Conservation (phyloP, 345 rosid genomes). For the Eucalyptus brandiana region DNA sequence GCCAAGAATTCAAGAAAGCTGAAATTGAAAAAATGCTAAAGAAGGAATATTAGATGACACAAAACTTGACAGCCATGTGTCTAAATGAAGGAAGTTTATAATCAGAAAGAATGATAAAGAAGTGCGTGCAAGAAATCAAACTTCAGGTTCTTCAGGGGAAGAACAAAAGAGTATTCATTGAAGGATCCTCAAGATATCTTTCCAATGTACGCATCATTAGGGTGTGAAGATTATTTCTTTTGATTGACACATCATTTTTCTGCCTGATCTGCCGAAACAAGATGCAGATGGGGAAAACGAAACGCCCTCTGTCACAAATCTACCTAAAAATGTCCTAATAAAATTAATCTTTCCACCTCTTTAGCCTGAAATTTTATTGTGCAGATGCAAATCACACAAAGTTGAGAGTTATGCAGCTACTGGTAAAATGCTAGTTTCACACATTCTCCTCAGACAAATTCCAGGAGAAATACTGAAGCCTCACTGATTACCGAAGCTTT, state of each 20-base stretch:
- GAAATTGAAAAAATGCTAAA: neutral
- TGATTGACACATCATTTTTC: neutral
- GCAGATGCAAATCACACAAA: neutral
- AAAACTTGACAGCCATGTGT: neutral
- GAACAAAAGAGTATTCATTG: neutral
- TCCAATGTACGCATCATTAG: neutral
- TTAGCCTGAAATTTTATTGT: neutral
- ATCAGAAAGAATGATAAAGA: neutral
- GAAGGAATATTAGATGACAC: neutral
- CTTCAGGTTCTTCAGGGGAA: neutral
- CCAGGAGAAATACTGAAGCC: neutral
- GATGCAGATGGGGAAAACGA: neutral
- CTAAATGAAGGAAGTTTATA: neutral
- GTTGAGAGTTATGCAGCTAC: neutral
- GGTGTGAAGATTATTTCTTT: neutral
- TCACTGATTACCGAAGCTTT: neutral
- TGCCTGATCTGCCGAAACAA: neutral
- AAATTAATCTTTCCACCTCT: neutral
- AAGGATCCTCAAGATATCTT: neutral
- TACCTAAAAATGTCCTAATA: neutral
- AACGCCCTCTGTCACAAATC: neutral
- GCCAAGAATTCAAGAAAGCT: conserved; percentile 1
- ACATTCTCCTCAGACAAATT: neutral
- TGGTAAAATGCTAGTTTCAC: neutral
- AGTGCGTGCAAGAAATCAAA: neutral